Conservation (phyloP, 192 early-diverging fungal species). For the Podila clonocystis region DNA sequence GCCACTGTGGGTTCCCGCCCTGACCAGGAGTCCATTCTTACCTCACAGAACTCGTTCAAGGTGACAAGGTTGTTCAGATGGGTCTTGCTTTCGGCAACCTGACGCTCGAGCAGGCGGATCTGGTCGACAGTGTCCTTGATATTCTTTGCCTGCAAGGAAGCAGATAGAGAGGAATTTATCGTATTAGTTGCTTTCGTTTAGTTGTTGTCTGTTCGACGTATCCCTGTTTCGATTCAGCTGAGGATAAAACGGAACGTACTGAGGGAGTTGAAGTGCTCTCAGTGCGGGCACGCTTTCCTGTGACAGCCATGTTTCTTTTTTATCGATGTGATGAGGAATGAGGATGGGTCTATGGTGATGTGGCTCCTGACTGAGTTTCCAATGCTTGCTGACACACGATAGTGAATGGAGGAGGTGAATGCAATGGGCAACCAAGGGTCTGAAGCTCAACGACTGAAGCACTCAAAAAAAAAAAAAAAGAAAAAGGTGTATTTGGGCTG, state of each 20-base stretch:
- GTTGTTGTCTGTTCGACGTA: too few species aligned
- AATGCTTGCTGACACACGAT: background rate
- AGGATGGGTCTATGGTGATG: background rate
- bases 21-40: slow-evolving; percentile 1
- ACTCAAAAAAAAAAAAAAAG: slow-evolving; percentile 3
- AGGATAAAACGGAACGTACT: slow-evolving; percentile 1
- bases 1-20: background rate
- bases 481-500: background rate
- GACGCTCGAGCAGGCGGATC: slow-evolving; percentile 69
- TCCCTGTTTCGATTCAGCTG: background rate
- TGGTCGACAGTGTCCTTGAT: slow-evolving; percentile 46
- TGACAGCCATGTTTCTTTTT: slow-evolving; percentile 24
- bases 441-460: background rate
- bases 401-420: slow-evolving; percentile 2
- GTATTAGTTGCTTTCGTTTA: background rate
- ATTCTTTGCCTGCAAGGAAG: slow-evolving; percentile 14
- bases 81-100: slow-evolving; percentile 71
- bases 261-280: slow-evolving; percentile 18
- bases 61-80: slow-evolving; percentile 81
- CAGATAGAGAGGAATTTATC: background rate
- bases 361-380: background rate
- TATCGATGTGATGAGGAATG: background rate
- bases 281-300: slow-evolving; percentile 27
- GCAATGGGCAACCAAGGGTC: background rate
- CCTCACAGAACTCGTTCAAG: slow-evolving; percentile 66